Percentiles rank a stretch among this genome's conserved stretches.
These are phyloP conservation scores for Dendryphion nanum DNA, from an alignment of 2,329 filamentous ascomycete genomes.

Conservation along the genomic window DNA sequence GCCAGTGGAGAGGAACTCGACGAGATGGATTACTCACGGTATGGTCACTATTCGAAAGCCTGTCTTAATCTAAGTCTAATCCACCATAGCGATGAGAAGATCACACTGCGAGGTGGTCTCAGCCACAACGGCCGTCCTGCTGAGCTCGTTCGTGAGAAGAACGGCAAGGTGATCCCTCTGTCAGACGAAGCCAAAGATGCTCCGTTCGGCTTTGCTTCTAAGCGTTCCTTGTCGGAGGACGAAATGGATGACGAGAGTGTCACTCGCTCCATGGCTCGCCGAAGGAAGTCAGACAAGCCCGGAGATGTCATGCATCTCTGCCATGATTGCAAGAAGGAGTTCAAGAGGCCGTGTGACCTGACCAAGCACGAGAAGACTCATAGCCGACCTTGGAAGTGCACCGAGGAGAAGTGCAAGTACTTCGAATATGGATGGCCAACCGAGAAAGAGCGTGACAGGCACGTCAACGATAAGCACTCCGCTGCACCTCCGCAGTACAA, in stretches of 20 bases:
- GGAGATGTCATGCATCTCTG: constrained; percentile 83
- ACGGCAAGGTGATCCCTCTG: constrained; percentile 77
- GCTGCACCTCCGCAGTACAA: constrained; percentile 74
- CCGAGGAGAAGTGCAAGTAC: constrained; percentile 80
- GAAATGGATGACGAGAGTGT: constrained; percentile 78
- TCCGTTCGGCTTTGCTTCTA: constrained; percentile 53
- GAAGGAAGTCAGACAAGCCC: constrained; percentile 87
- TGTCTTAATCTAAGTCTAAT: constrained; percentile 15
- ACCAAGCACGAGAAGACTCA: constrained; percentile 99
- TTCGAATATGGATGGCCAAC: constrained; percentile 89
- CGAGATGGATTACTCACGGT: constrained; percentile 52
- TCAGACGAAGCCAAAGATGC: constrained; percentile 56
- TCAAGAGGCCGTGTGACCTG: constrained; percentile 94
- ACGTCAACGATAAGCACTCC: constrained; percentile 95
- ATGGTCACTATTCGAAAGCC: constrained; percentile 17
- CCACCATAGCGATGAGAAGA: constrained; percentile 60
- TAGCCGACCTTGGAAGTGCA: constrained; percentile 93
- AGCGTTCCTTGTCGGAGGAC: constrained; percentile 58
- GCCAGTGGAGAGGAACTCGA: constrained; percentile 54
- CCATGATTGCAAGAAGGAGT: constrained; percentile 79
- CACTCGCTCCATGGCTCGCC: constrained; percentile 88
- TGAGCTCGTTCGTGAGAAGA: constrained; percentile 78
- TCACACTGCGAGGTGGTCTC: constrained; percentile 79
- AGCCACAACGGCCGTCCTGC: constrained; percentile 78
- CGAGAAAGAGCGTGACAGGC: constrained; percentile 94